Evolutionary conservation across 225 moss, liverwort and hornwort genomes (phyloP), one percentile per base, ranked within the genome.

Genomic region (Physcomitrellopsis africana): DNA sequence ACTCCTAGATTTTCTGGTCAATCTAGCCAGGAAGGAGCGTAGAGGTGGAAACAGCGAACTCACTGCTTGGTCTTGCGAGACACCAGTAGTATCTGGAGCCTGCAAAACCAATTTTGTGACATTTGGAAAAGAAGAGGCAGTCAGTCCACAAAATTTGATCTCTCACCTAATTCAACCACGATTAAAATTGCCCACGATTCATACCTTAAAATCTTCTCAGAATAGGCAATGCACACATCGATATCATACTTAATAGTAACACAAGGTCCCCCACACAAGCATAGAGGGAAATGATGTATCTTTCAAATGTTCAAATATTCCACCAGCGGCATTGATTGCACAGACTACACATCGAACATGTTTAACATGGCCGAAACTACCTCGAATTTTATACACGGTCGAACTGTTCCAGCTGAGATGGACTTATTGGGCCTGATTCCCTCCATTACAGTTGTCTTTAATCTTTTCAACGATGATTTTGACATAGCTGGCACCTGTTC

Each of bases 351-450:
- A 48, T 42, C 56, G 11, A 10, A 18, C 55, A 66, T 42, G 51
- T 48, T 19, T 16, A 70, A 63, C 20, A 68, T 18, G 46, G 19
- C 10, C 58, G 3, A 61, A 23, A 59, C 10, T 75, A 85, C 81
- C 85, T 82, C 64, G 29, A 48, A 11, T 19, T 11, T 54, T 37
- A 62, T 68, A 42, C 63, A 73, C 3, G 82, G 72, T 72, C 63
- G 72, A 48, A 53, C 72, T 42, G 26, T 49, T 64, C 45, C 46
- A 23, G 76, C 65, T 20, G 81, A 58, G 18, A 26, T 45, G 58
- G 75, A 72, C 51, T 61, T 60, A 18, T 56, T 77, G 37, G 80
- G 81, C 73, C 76, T 88, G 11, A 56, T 59, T n/a, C 69, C 53
- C 64, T 43, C 52, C 12, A 41, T 15, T 19, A 12, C 48, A 69